These are phyloP conservation scores for Ascodesmis nigricans DNA, from an alignment of 495 filamentous ascomycete species.

Conservation along the genomic window DNA sequence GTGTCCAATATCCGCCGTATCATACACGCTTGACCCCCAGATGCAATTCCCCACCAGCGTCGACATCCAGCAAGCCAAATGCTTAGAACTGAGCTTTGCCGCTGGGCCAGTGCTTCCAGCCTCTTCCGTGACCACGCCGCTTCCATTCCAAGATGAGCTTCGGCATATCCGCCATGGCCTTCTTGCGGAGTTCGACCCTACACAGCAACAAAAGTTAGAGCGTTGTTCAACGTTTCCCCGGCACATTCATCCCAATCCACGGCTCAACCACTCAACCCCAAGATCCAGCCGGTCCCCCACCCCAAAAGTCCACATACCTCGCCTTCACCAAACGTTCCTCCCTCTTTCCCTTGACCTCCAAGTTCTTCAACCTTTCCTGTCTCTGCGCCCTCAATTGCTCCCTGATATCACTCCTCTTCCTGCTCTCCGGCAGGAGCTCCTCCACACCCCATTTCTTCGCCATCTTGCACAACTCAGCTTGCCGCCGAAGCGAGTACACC, in stretches of 20 bases:
- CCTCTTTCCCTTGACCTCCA: slow-evolving; percentile 80
- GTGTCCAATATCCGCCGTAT: too few species aligned
- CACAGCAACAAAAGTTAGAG: too few species aligned
- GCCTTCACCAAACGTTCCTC: slow-evolving; percentile 73
- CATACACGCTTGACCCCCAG: too few species aligned
- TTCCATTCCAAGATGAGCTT: slow-evolving; percentile 79
- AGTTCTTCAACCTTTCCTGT: slow-evolving; percentile 65
- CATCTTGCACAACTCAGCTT: slow-evolving; percentile 81
- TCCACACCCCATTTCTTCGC: slow-evolving; percentile 63
- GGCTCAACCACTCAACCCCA: neutral
- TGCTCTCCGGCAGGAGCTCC: slow-evolving; percentile 52
- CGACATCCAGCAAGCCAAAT: too few species aligned
- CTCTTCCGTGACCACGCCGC: slow-evolving; percentile 64
- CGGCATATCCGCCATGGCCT: slow-evolving; percentile 89
- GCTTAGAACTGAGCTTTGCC: slow-evolving; percentile 22
- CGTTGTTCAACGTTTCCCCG: too few species aligned
- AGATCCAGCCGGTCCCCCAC: neutral
- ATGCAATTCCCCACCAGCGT: too few species aligned
- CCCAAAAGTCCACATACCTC: slow-evolving; percentile 29
- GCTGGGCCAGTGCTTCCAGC: slow-evolving; percentile 80
- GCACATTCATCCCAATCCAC: too few species aligned
- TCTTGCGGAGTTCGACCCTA: slow-evolving; percentile 65
- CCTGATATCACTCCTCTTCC: slow-evolving; percentile 52
- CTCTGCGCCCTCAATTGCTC: slow-evolving; percentile 47
- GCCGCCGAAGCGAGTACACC: slow-evolving; percentile 56